These are phyloP conservation scores for Aspergillus saccharolyticus DNA, from an alignment of 495 filamentous ascomycete genomes.

Conservation along the genomic window DNA sequence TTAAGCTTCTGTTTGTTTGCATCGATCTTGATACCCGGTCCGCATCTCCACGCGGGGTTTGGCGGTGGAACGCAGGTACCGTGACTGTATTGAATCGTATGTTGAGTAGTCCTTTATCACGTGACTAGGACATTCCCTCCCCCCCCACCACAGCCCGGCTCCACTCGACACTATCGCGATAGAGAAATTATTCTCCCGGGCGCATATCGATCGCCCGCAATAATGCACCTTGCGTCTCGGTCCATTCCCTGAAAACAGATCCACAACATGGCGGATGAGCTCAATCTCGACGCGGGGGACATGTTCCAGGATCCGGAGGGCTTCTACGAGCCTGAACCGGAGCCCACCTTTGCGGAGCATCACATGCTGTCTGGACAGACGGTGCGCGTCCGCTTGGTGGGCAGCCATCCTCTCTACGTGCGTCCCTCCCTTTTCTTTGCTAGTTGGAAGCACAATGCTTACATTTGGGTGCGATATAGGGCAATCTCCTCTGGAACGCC, in stretches of 20 bases:
- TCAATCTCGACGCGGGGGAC: slow-evolving; percentile 41
- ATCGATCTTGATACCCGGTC: slow-evolving; percentile 17
- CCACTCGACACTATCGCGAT: slow-evolving; percentile 8
- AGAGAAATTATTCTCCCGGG: slow-evolving; percentile 6
- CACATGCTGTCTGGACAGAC: slow-evolving; percentile 59
- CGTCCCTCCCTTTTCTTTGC: slow-evolving; percentile 6
- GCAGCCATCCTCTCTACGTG: slow-evolving; percentile 83
- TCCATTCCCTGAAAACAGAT: background rate
- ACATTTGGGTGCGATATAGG: no score
- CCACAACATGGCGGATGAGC: slow-evolving; percentile 26
- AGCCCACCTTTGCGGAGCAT: slow-evolving; percentile 64
- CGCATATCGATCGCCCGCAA: background rate
- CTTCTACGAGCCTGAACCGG: slow-evolving; percentile 67
- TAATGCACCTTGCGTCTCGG: background rate
- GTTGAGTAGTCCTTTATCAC: slow-evolving; percentile 10
- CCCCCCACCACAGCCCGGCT: slow-evolving; percentile 10
- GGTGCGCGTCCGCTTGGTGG: slow-evolving; percentile 75
- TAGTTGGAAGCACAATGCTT: no score
- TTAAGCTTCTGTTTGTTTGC: slow-evolving; percentile 57
- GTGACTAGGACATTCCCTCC: slow-evolving; percentile 8
- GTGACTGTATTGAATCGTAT: slow-evolving; percentile 10
- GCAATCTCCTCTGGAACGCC: slow-evolving; percentile 89
- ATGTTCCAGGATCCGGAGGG: slow-evolving; percentile 76
- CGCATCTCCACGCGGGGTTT: slow-evolving; percentile 13
- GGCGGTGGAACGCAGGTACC: slow-evolving; percentile 8